Percentiles rank a stretch among this genome's conserved stretches.
phyloP scores from a whole-genome alignment of 1,284 basidiomycete genomes.

The Hemileccinum hortonii region DNA sequence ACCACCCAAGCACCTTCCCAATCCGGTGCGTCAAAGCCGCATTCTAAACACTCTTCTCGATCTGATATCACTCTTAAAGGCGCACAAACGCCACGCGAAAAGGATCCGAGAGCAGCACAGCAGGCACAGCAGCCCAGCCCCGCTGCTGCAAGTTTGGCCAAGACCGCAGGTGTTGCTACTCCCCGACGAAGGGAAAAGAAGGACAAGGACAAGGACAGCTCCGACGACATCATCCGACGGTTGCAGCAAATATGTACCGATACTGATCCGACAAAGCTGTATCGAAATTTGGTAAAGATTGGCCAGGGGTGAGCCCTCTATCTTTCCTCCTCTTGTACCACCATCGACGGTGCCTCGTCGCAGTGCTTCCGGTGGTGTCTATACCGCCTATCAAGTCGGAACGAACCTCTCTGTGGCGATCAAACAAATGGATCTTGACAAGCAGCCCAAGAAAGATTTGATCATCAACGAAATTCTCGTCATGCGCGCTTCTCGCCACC shows the following conservation, averaged over 20 bases:
- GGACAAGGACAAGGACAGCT: slow-evolving; percentile 75
- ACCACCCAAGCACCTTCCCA: slow-evolving; percentile 19
- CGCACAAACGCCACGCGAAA: slow-evolving; percentile 34
- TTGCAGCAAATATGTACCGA: slow-evolving; percentile 95
- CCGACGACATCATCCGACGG: slow-evolving; percentile 88
- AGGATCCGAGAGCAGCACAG: slow-evolving; percentile 35
- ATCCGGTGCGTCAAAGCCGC: slow-evolving; percentile 38
- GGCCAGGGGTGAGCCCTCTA: slow-evolving; percentile 81
- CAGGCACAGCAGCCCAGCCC: slow-evolving; percentile 47
- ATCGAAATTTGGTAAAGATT: slow-evolving; percentile 93
- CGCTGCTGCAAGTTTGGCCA: slow-evolving; percentile 52
- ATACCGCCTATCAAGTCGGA: slow-evolving; percentile 96
- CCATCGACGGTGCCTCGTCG: slow-evolving; percentile 5
- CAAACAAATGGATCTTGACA: slow-evolving; percentile 99
- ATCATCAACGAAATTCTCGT: slow-evolving; percentile 99
- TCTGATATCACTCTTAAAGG: slow-evolving; percentile 55
- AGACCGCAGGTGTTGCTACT: slow-evolving; percentile 67
- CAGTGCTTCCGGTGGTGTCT: slow-evolving; percentile 96
- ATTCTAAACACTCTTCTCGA: slow-evolving; percentile 47
- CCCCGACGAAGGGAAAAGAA: slow-evolving; percentile 87
- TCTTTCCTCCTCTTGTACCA: not conserved
- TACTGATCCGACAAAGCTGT: slow-evolving; percentile 93
- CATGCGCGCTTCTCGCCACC: slow-evolving; percentile 94
- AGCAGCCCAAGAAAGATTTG: slow-evolving; percentile 99
- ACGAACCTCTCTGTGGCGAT: slow-evolving; percentile 94